Percentiles rank a stretch among this genome's conserved stretches.
phyloP scores from a whole-genome alignment of 2,329 filamentous ascomycete species.

The Alternaria dauci region DNA sequence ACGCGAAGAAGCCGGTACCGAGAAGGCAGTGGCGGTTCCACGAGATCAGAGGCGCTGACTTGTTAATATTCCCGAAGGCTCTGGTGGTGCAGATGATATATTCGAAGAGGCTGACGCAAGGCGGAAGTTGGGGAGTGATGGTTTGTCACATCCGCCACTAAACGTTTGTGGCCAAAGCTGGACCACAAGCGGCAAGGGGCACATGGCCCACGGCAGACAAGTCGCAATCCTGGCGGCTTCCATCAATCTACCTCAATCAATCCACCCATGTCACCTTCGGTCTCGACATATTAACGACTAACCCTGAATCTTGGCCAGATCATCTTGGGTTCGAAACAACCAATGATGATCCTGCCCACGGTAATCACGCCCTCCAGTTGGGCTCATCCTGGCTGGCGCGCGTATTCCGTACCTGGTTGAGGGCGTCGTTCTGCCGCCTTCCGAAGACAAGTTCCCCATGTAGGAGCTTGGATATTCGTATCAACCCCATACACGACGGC shows the following conservation, averaged over 20 bases:
- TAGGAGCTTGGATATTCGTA: conserved; percentile 31
- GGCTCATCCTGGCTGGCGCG: conserved; percentile 24
- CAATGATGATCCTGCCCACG: conserved; percentile 36
- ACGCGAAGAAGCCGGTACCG: conserved; percentile 16
- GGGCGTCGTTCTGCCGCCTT: conserved; percentile 28
- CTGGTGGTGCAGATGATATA: conserved; percentile 29
- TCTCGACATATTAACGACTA: conserved; percentile 42
- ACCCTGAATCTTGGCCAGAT: conserved; percentile 36
- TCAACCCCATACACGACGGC: conserved; percentile 24
- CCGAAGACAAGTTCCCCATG: conserved; percentile 26
- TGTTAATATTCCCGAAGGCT: conserved; percentile 33
- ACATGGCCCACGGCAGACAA: conserved; percentile 32
- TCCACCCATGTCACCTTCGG: conserved; percentile 26
- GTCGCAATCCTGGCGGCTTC: conserved; percentile 41
- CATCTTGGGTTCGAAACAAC: conserved; percentile 22
- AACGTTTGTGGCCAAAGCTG: conserved; percentile 28
- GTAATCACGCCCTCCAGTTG: conserved; percentile 38
- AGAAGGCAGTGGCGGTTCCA: conserved; percentile 13
- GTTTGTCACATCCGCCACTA: conserved; percentile 20
- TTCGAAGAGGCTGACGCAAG: conserved; percentile 24
- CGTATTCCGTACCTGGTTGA: conserved; percentile 41
- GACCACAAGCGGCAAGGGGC: conserved; percentile 17
- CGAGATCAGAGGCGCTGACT: conserved; percentile 5
- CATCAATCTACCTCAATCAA: conserved; percentile 52
- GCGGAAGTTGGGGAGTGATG: conserved; percentile 22